A percentile compares a stretch with the other conserved stretches of the same genome.
Conservation (phyloP, 2,329 filamentous ascomycete species). For the Ascochyta viciae-villosae region DNA sequence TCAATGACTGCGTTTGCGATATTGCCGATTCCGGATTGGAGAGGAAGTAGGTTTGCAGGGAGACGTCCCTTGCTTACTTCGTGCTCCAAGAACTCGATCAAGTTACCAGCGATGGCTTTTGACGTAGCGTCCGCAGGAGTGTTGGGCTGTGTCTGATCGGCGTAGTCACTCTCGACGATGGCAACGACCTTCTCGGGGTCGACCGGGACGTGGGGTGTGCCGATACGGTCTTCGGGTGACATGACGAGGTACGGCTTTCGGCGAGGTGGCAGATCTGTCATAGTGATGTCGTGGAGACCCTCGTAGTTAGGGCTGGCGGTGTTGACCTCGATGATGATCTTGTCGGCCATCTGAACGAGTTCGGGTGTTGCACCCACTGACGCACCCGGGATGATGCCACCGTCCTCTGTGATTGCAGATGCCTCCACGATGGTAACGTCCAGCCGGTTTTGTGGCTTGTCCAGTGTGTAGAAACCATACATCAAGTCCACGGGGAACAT, state of each 20-base stretch:
- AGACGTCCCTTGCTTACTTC: slow-evolving; percentile 81
- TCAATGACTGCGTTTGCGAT: slow-evolving; percentile 92
- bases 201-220: slow-evolving; percentile 79
- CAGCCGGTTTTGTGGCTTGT: slow-evolving; percentile 74
- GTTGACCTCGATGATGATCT: slow-evolving; percentile 93
- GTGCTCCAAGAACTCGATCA: slow-evolving; percentile 87
- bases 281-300: slow-evolving; percentile 85
- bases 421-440: slow-evolving; percentile 88
- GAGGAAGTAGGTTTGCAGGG: slow-evolving; percentile 76
- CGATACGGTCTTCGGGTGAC: slow-evolving; percentile 84
- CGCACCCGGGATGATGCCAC: slow-evolving; percentile 86
- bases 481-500: slow-evolving; percentile 91
- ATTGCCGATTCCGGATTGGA: slow-evolving; percentile 90
- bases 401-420: slow-evolving; percentile 85
- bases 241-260: slow-evolving; percentile 89
- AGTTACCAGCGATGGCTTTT: slow-evolving; percentile 74
- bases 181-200: slow-evolving; percentile 86
- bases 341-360: slow-evolving; percentile 88
- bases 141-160: slow-evolving; percentile 78
- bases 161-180: slow-evolving; percentile 84
- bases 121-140: slow-evolving; percentile 76
- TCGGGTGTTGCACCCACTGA: slow-evolving; percentile 86
- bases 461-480: slow-evolving; percentile 84
- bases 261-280: slow-evolving; percentile 81
- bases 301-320: slow-evolving; percentile 84